Evolutionary conservation across 495 filamentous ascomycete genomes (phyloP).

Genomic region (Penicillium salamii): DNA sequence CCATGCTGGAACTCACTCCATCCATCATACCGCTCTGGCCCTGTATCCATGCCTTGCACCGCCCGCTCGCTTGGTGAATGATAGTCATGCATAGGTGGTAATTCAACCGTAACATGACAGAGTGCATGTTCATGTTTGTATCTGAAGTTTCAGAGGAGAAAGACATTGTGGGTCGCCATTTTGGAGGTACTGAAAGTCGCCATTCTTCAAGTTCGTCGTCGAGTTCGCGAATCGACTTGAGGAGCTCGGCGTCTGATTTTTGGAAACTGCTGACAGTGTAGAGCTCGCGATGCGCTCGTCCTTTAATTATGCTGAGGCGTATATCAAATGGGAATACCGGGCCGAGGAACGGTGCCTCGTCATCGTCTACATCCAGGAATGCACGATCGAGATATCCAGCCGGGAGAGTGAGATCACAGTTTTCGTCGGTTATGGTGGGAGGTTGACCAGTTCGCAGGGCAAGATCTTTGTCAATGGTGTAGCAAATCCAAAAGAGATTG

Average conservation of each 20-base stretch:
- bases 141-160: constrained; percentile 34
- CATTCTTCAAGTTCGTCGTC: constrained; percentile 52
- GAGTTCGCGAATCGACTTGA: constrained; percentile 50
- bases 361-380: constrained; percentile 26
- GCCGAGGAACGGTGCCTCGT: constrained; percentile 16
- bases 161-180: constrained; percentile 44
- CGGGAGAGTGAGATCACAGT: constrained; percentile 52
- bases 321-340: constrained; percentile 49
- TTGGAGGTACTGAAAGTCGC: constrained; percentile 42
- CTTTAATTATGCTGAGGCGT: constrained; percentile 49
- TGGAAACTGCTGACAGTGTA: constrained; percentile 45
- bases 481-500: constrained; percentile 54
- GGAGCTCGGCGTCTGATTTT: constrained; percentile 51
- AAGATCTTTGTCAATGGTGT: constrained; percentile 50
- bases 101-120: constrained; percentile 46
- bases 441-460: constrained; percentile 50
- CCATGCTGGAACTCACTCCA: constrained; percentile 48
- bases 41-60: constrained; percentile 40
- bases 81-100: constrained; percentile 52
- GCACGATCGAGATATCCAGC: constrained; percentile 38
- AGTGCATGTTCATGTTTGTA: constrained; percentile 39
- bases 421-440: constrained; percentile 48
- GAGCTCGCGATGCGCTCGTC: constrained; percentile 43
- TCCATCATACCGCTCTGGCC: constrained; percentile 37
- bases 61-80: constrained; percentile 50